Conservation (phyloP, 768 basidiomycete species). For the Auriscalpium vulgare region DNA sequence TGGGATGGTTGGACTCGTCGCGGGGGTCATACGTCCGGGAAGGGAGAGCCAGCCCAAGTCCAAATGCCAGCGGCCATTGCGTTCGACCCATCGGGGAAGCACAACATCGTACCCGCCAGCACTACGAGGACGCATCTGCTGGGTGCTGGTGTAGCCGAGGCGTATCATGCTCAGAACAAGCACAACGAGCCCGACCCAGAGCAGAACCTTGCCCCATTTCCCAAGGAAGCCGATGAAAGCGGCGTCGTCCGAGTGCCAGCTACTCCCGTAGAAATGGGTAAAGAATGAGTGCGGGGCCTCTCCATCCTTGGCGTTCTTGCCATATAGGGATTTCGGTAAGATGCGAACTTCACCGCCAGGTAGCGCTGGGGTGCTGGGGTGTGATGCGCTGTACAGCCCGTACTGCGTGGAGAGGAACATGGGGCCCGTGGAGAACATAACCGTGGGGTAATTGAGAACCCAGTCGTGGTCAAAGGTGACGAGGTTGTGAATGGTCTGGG, state of each 20-base stretch:
- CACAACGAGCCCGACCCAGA: conserved; percentile 76
- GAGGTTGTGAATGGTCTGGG: conserved; percentile 88
- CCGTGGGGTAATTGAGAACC: conserved; percentile 96
- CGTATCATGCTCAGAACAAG: conserved; percentile 64
- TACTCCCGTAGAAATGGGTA: conserved; percentile 95
- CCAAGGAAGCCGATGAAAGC: conserved; percentile 94
- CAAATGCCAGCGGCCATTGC: conserved; percentile 67
- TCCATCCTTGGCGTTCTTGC: conserved; percentile 81
- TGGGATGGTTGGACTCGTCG: conserved; percentile 1
- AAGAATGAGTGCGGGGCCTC: conserved; percentile 92
- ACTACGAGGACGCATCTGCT: conserved; percentile 52
- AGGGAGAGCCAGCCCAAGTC: conserved; percentile 55
- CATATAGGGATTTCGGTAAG: conserved; percentile 93
- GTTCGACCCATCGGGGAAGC: conserved; percentile 64
- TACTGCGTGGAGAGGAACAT: conserved; percentile 98
- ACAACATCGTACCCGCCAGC: conserved; percentile 73
- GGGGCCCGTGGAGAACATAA: conserved; percentile 99
- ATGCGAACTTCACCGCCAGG: conserved; percentile 78
- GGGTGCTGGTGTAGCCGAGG: conserved; percentile 41
- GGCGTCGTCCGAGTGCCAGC: conserved; percentile 97
- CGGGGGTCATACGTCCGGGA: conserved; percentile 19
- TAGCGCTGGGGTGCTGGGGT: conserved; percentile 41
- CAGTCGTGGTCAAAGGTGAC: conserved; percentile 89
- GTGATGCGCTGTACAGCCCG: conserved; percentile 71
- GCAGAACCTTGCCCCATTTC: conserved; percentile 78